A percentile compares a stretch with the other conserved stretches of the same genome.
These are phyloP conservation scores for Cryptococcus depauperatus DNA, from an alignment of 1,284 basidiomycete genomes.

Conservation along the genomic window DNA sequence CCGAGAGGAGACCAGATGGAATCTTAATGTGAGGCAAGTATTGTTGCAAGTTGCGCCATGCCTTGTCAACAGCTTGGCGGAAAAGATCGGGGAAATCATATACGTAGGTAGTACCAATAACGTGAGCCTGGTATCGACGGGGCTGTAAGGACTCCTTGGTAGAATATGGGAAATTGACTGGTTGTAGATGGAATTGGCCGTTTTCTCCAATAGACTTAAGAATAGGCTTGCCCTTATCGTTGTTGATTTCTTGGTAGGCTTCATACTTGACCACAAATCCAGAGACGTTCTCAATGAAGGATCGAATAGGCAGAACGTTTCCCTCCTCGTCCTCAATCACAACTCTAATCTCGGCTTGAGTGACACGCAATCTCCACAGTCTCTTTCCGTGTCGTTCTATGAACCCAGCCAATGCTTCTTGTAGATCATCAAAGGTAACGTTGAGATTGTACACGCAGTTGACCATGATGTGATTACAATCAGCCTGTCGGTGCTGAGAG, in stretches of 20 bases:
- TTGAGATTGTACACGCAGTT: slow-evolving; percentile 96
- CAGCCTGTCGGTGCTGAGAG: slow-evolving; percentile 75
- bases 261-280: slow-evolving; percentile 98
- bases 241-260: slow-evolving; percentile 97
- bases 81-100: slow-evolving; percentile 99
- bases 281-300: slow-evolving; percentile 96
- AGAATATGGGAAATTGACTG: slow-evolving; percentile 83
- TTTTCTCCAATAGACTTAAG: slow-evolving; percentile 88
- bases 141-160: slow-evolving; percentile 99
- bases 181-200: slow-evolving; percentile 85
- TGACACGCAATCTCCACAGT: slow-evolving; percentile 95
- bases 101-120: slow-evolving; percentile 95
- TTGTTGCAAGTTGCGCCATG: slow-evolving; percentile 70
- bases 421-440: slow-evolving; percentile 91
- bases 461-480: slow-evolving; percentile 95
- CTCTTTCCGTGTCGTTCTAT: slow-evolving; percentile 97
- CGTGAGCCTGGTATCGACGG: slow-evolving; percentile 98
- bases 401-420: slow-evolving; percentile 92
- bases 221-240: slow-evolving; percentile 87
- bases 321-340: slow-evolving; percentile 87
- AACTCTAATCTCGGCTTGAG: slow-evolving; percentile 91
- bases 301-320: slow-evolving; percentile 88
- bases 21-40: slow-evolving; percentile 59
- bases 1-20: slow-evolving; percentile 71
- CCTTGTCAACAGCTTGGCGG: slow-evolving; percentile 88